Base-by-base conservation (phyloP, 495 filamentous ascomycete genomes). In the Hypoxylon crocopeplum region DNA sequence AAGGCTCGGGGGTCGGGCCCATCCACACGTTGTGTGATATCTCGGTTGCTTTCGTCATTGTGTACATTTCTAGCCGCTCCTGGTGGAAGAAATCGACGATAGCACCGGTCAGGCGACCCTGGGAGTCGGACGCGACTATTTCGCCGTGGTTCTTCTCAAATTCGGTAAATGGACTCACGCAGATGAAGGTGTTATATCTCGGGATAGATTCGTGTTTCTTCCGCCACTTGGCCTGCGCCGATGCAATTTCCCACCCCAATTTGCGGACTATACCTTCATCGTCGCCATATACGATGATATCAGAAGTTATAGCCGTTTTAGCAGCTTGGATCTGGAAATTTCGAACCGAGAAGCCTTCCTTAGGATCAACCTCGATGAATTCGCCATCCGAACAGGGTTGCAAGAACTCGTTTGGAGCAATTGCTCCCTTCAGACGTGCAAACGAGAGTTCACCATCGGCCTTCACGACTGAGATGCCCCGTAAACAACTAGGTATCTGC, bases 241-340 rank as follows among this genome's bases (percentile, higher is more conserved):
- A 70, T 1, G 89, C 85, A 30, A 97, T 82, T 42, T 85, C 81
- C 74, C 83, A 86, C 1, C 87, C 94, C 27, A 92, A 68, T 42
- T 80, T 80, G 15, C 86, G 73, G 6, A 93, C 79, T 12, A 87
- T 81, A 3, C 75, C 77, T 27, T 78, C 75, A 55, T 90, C 82
- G 50, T 92, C 88, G 6, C 89, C 89, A 72, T 98, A 98, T 10
- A 98, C 82, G 12, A 98, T 81, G 59, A 98, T 90, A 69, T 98
- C 94, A 3, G 91, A 94, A 19, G 96, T 81, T 55, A 88, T 86
- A 24, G 93, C 92, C 66, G 90, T 77, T 70, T 98, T 98, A 32
- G 88, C 90, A 1, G 91, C 85, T 68, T 98, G 94, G 36, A 98
- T 97, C 66, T 98, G 94, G 64, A 98, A 98, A 72, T 98, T 98